phyloP scores from a whole-genome alignment of 140 eudicot genomes.

The Flaveria floridana region DNA sequence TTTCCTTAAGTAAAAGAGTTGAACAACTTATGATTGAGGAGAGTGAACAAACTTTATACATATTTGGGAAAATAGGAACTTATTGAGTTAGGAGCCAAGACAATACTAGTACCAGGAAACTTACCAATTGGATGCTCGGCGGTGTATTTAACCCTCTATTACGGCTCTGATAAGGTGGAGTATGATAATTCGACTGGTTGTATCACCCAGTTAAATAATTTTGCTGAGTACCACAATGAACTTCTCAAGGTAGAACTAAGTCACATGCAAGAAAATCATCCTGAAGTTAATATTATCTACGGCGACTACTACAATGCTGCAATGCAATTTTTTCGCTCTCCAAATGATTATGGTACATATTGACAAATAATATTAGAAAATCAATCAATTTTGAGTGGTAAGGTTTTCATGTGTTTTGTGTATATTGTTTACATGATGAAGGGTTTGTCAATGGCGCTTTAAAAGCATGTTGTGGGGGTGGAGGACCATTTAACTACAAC shows the following conservation, averaged over 20 bases:
- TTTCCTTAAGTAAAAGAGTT: not conserved
- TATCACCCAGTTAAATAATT: slow-evolving; percentile 40
- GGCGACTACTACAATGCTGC: slow-evolving; percentile 67
- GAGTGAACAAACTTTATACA: not conserved
- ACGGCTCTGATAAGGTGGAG: slow-evolving; percentile 25
- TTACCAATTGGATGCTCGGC: slow-evolving; percentile 63
- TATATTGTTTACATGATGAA: not conserved
- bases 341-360: slow-evolving; percentile 41
- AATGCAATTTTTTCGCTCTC: slow-evolving; percentile 37
- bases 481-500: slow-evolving; percentile 48
- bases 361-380: not conserved
- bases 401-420: not conserved
- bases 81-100: slow-evolving; percentile 44
- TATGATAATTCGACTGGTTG: slow-evolving; percentile 57
- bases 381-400: not conserved
- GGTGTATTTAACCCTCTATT: slow-evolving; percentile 36
- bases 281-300: slow-evolving; percentile 45
- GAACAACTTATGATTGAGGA: not conserved
- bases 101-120: slow-evolving; percentile 57
- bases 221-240: slow-evolving; percentile 47
- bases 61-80: slow-evolving; percentile 39
- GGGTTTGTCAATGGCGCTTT: slow-evolving; percentile 51
- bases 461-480: slow-evolving; percentile 64
- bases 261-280: slow-evolving; percentile 36
- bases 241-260: slow-evolving; percentile 37